These are phyloP conservation scores for Phyllosticta ampelicida DNA, from an alignment of 2,329 filamentous ascomycete species.

Conservation along the genomic window DNA sequence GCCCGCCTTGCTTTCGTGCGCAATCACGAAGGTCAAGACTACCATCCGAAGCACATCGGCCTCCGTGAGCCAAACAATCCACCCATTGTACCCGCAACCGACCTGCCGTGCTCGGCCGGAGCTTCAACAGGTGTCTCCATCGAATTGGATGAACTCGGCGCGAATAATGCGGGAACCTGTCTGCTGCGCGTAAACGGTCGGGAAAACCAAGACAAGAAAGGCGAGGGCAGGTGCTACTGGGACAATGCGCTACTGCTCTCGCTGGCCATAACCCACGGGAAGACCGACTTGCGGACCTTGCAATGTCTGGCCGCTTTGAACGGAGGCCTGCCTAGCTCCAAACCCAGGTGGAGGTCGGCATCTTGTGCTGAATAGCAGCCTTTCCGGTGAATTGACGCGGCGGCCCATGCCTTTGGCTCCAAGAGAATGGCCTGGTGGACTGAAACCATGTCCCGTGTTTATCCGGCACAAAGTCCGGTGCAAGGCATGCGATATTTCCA, in stretches of 20 bases:
- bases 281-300: background rate
- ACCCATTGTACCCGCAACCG: background rate
- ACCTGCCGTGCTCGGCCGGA: background rate
- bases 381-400: background rate
- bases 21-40: background rate
- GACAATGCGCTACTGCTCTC: background rate
- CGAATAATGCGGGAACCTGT: background rate
- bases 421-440: background rate
- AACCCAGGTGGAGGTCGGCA: background rate
- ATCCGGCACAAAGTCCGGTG: background rate
- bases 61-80: background rate
- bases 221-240: background rate
- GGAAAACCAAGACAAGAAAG: background rate
- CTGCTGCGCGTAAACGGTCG: background rate
- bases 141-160: background rate
- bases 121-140: background rate
- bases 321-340: background rate
- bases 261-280: background rate
- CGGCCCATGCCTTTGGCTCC: background rate
- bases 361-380: background rate
- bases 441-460: background rate
- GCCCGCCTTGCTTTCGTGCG: background rate
- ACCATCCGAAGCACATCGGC: background rate
- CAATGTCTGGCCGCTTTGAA: background rate
- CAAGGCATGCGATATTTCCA: background rate